phyloP scores from a whole-genome alignment of 2,329 filamentous ascomycete genomes.

The Hypoxylon sp. region DNA sequence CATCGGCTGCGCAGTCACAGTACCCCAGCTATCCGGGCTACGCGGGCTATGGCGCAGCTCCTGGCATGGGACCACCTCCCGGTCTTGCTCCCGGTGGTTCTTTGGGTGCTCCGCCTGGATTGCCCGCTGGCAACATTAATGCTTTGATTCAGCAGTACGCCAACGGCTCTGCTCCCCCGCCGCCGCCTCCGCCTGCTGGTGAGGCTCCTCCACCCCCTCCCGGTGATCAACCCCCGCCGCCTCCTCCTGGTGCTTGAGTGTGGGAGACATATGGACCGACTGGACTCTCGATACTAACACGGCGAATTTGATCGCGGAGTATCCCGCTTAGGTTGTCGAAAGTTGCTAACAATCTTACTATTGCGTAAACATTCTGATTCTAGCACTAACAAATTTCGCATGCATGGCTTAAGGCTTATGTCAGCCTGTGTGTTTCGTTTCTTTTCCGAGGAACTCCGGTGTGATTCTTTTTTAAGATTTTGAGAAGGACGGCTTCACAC shows the following conservation, averaged over 20 bases:
- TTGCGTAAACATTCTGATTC: conserved; percentile 20
- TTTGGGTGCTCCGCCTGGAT: conserved; percentile 62
- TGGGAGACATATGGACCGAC: conserved; percentile 26
- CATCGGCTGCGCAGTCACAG: conserved; percentile 61
- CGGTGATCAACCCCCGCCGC: conserved; percentile 68
- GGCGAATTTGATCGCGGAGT: conserved; percentile 2
- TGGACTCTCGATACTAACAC: conserved; percentile 40
- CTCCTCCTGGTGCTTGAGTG: conserved; percentile 61
- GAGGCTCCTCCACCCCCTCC: conserved; percentile 68
- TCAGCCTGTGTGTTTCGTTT: too few relatives aligned
- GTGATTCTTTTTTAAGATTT: background rate
- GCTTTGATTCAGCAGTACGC: conserved; percentile 74
- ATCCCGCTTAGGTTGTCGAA: conserved; percentile 11
- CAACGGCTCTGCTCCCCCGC: conserved; percentile 58
- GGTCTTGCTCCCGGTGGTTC: conserved; percentile 54
- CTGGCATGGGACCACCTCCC: conserved; percentile 58
- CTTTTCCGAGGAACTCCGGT: too few relatives aligned
- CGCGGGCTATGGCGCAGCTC: conserved; percentile 61
- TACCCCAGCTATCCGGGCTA: conserved; percentile 64
- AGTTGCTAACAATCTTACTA: conserved; percentile 16
- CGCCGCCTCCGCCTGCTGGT: conserved; percentile 70
- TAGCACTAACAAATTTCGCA: conserved; percentile 32
- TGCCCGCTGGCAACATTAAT: conserved; percentile 63
- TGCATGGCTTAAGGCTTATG: conserved; percentile 6
- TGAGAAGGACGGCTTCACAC: conserved; percentile 5